Conservation (phyloP, 2,329 filamentous ascomycete genomes). For the Alternaria angustiovoidea region DNA sequence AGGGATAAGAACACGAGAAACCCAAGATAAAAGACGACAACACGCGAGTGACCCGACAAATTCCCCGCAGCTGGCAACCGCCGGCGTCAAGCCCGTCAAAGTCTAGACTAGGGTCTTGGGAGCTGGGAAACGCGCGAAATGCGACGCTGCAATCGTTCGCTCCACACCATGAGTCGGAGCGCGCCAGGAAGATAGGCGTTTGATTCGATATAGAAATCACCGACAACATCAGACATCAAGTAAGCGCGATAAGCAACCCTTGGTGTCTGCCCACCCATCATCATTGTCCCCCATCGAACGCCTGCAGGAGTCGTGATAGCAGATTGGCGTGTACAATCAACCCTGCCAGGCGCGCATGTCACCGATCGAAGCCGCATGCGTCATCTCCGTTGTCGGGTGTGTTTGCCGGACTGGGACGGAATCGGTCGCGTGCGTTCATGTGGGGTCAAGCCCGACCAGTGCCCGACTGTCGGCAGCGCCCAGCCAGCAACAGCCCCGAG, state of each 20-base stretch:
- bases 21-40: slow-evolving; percentile 1
- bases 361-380: slow-evolving; percentile 6
- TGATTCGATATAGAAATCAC: background rate
- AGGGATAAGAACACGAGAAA: slow-evolving; percentile 2
- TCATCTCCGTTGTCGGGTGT: slow-evolving; percentile 14
- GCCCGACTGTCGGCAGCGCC: background rate
- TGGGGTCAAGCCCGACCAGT: background rate
- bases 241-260: slow-evolving; percentile 1
- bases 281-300: background rate
- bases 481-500: slow-evolving; percentile 6
- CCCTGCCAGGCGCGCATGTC: slow-evolving; percentile 9
- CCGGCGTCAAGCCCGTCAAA: slow-evolving; percentile 8
- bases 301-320: background rate
- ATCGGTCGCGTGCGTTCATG: background rate
- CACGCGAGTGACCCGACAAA: background rate
- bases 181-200: background rate
- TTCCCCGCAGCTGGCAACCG: slow-evolving; percentile 6
- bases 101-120: slow-evolving; percentile 6
- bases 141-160: slow-evolving; percentile 15
- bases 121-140: background rate
- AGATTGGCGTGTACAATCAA: background rate
- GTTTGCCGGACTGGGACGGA: background rate
- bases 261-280: background rate
- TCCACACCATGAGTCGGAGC: slow-evolving; percentile 8
- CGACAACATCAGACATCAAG: background rate